A percentile compares a stretch with the other conserved stretches of the same genome.
Evolutionary conservation across 2,329 filamentous ascomycete species (phyloP).

Genomic region (Cladosporium sp.): DNA sequence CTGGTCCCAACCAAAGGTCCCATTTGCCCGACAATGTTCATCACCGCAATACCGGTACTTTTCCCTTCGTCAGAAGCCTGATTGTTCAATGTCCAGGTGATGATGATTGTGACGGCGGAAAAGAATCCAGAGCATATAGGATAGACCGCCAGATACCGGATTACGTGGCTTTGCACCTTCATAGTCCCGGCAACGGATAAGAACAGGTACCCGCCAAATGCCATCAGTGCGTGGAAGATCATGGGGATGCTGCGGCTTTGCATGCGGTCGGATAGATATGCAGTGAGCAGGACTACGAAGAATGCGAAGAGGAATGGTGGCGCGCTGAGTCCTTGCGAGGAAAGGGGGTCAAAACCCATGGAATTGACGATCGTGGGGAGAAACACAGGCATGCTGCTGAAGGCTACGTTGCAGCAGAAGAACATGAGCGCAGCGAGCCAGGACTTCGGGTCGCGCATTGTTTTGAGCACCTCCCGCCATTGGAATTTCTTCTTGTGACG

Average conservation of each 20-base stretch:
- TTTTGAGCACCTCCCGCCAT: slow-evolving; percentile 53
- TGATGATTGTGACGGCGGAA: slow-evolving; percentile 74
- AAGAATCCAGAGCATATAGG: slow-evolving; percentile 79
- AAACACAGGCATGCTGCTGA: slow-evolving; percentile 82
- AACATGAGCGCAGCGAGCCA: slow-evolving; percentile 78
- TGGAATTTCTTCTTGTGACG: slow-evolving; percentile 32
- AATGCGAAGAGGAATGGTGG: slow-evolving; percentile 79
- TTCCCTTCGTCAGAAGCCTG: slow-evolving; percentile 64
- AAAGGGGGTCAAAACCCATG: slow-evolving; percentile 65
- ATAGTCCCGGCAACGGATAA: slow-evolving; percentile 40
- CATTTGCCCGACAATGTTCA: slow-evolving; percentile 78
- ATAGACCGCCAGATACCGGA: slow-evolving; percentile 71
- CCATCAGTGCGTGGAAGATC: slow-evolving; percentile 63
- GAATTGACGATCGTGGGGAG: slow-evolving; percentile 57
- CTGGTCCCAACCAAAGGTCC: slow-evolving; percentile 60
- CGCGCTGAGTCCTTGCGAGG: slow-evolving; percentile 72
- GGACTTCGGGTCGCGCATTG: slow-evolving; percentile 61
- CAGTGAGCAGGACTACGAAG: slow-evolving; percentile 63
- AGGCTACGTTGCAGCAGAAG: slow-evolving; percentile 82
- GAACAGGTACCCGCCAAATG: slow-evolving; percentile 47
- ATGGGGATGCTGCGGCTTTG: slow-evolving; percentile 62
- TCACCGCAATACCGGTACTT: slow-evolving; percentile 70
- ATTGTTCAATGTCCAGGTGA: slow-evolving; percentile 88
- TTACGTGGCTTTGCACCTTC: slow-evolving; percentile 24
- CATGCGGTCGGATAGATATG: slow-evolving; percentile 64